Evolutionary conservation across 1,139 yeast species (phyloP), one percentile per base, ranked within the genome.

Genomic region (Yamadazyma aaseri): DNA sequence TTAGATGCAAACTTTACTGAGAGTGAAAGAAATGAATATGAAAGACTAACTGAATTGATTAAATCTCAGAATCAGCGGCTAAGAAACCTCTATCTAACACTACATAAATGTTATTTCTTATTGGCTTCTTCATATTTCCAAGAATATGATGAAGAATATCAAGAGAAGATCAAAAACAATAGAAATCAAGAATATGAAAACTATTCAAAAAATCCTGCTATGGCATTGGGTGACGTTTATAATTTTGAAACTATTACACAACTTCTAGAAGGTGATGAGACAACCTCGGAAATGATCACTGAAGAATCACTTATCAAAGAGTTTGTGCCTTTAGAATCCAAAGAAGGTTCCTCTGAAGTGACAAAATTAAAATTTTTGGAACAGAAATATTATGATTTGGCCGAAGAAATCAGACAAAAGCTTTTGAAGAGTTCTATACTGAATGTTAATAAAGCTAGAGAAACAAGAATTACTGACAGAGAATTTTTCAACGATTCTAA

Each of bases 101-200:
- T 85, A 15, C 97, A 90, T 54, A 80, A 89, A 36, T 73, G 83
- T 32, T 82, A 76, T 50, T 90, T 89, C 52, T 76, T 87, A 44
- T 64, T 85, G 26, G 98, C 89, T 0, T 83, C 96, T 0, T 81
- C 89, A 0, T 80, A 85, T 53, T 90, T 77, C 47, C 89, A 84
- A 49, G 56, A 69, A 26, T 69, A 77, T 44, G 71, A 74, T 42
- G 65, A 63, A 10, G 76, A 70, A 52, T 66, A 65, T 32, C 53
- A 49, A 26, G 38, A 46, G 7, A 56, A 60, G 29, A 58, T 64
- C 6, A 17, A 17, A 10, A 15, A 18, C 6, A n/a, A 21, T 3
- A 32, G 31, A 26, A 12, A 26, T 6, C n/a, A 3, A 17, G 20
- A 9, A 2, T 33, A 27, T 22, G 25, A 21, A 12, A 18, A 31